Percentiles rank a stretch among this genome's conserved stretches.
These are phyloP conservation scores for Talaromyces sp. DNA, from an alignment of 2,329 filamentous ascomycete species.

Conservation along the genomic window DNA sequence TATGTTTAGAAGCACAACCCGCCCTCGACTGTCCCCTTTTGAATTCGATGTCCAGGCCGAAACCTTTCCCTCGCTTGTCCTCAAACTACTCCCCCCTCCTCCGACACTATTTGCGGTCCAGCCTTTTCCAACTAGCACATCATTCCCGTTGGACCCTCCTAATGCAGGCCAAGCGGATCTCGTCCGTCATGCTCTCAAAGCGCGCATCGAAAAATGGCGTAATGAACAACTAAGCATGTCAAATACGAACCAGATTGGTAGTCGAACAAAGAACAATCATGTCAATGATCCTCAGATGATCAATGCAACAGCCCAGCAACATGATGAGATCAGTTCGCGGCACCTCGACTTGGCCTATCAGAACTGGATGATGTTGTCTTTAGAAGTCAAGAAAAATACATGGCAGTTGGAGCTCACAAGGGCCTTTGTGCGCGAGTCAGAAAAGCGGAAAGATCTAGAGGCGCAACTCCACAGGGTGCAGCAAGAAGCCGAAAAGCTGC, in stretches of 20 bases:
- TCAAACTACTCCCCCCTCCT: constrained; percentile 75
- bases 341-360: constrained; percentile 75
- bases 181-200: constrained; percentile 62
- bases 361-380: constrained; percentile 67
- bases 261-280: constrained; percentile 33
- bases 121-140: constrained; percentile 71
- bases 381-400: constrained; percentile 48
- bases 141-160: constrained; percentile 77
- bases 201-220: constrained; percentile 66
- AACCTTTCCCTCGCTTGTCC: constrained; percentile 79
- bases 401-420: constrained; percentile 49
- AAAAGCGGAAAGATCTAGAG: constrained; percentile 43
- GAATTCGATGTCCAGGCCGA: constrained; percentile 83
- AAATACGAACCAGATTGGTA: constrained; percentile 42
- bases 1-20: not conserved
- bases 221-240: constrained; percentile 39
- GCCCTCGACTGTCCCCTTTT: constrained; percentile 46
- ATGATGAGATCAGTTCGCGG: constrained; percentile 67
- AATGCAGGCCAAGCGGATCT: constrained; percentile 70
- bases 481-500: constrained; percentile 49
- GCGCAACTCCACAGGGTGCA: constrained; percentile 44
- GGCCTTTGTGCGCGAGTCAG: constrained; percentile 45
- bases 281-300: constrained; percentile 36
- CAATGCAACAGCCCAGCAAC: constrained; percentile 51
- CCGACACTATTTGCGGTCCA: constrained; percentile 78